Evolutionary conservation across 805 yeast species (phyloP), one percentile per base, ranked within the genome.

Genomic region (Saccharomycopsis oosterbeekiorum): DNA sequence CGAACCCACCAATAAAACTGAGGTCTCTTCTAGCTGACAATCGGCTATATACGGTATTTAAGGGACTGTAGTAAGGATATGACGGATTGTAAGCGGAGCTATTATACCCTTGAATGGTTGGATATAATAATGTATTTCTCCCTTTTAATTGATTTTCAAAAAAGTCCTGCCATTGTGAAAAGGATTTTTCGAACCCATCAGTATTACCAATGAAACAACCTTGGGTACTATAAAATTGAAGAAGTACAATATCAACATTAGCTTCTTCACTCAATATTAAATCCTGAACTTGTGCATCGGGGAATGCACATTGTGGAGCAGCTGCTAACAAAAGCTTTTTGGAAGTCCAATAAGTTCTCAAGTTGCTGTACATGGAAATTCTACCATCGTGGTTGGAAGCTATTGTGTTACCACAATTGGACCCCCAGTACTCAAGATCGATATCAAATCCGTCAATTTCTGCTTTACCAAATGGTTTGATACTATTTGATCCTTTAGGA

Each of bases 361-460:
- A 60, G 51, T 66, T 64, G 51, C 62, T 66, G n/a, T 76, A 81
- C 61, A 80, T 72, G 1, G 82, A 80, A 59, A 77, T 77, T 63
- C 77, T 79, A 47, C 88, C 89, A n/a, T 74, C 72, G 60, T 73
- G 70, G 54, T 47, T 70, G 65, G 63, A 75, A 74, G 67, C 42
- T n/a, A 39, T n/a, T 39, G 37, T 37, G 24, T 55, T 53, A 19
- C 21, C 29, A 37, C 58, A 17, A 21, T 55, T 24, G 14, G 34
- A 6, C 34, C 29, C 41, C 70, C 84, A 79, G 70, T 82, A 80
- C 69, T 86, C 91, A 66, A 85, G 78, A 70, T 86, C 91, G 61
- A 85, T 80, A 68, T 86, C 91, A 67, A 84, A 85, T n/a, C 91
- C 91, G 69, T 86, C 90, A 40, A 86, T 72, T 24, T 82, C 69